These are phyloP conservation scores for Thelonectria olida DNA, from an alignment of 2,329 filamentous ascomycete genomes.

Conservation along the genomic window DNA sequence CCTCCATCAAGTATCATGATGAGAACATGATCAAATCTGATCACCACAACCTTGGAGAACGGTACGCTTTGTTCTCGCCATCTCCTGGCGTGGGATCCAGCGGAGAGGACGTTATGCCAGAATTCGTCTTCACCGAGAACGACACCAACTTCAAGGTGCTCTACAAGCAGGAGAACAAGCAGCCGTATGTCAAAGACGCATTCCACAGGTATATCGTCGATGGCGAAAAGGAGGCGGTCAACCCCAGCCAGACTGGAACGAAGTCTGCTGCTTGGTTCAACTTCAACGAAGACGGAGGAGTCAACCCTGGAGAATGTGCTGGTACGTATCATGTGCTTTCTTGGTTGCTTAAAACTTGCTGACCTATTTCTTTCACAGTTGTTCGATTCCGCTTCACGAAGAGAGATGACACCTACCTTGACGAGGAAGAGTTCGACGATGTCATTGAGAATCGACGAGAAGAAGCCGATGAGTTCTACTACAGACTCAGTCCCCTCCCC, in stretches of 20 bases:
- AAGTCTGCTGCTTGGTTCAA: constrained; percentile 92
- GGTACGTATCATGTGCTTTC: constrained; percentile 64
- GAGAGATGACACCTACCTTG: constrained; percentile 79
- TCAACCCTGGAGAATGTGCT: constrained; percentile 89
- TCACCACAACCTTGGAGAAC: constrained; percentile 82
- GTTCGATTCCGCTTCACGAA: constrained; percentile 90
- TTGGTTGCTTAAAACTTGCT: constrained; percentile 29
- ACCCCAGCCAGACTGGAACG: constrained; percentile 82
- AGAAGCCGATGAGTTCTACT: constrained; percentile 98
- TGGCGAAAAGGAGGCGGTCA: constrained; percentile 81
- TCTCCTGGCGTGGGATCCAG: constrained; percentile 85
- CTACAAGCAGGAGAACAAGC: constrained; percentile 81
- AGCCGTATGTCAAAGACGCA: constrained; percentile 91
- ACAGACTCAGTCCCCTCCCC: constrained; percentile 88
- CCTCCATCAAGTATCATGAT: constrained; percentile 73
- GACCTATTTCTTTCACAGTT: constrained; percentile 57
- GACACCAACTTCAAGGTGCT: constrained; percentile 86
- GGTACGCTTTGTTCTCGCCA: constrained; percentile 86
- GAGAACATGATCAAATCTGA: constrained; percentile 78
- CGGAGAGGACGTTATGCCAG: constrained; percentile 84
- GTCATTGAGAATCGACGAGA: constrained; percentile 84
- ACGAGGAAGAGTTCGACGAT: constrained; percentile 93
- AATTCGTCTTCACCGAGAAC: constrained; percentile 93
- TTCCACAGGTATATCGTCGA: constrained; percentile 91
- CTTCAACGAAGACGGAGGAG: constrained; percentile 89